A percentile compares a stretch with the other conserved stretches of the same genome.
Evolutionary conservation across 441 rosid genomes (phyloP).

Genomic region (Euphorbia schlechtendalii): DNA sequence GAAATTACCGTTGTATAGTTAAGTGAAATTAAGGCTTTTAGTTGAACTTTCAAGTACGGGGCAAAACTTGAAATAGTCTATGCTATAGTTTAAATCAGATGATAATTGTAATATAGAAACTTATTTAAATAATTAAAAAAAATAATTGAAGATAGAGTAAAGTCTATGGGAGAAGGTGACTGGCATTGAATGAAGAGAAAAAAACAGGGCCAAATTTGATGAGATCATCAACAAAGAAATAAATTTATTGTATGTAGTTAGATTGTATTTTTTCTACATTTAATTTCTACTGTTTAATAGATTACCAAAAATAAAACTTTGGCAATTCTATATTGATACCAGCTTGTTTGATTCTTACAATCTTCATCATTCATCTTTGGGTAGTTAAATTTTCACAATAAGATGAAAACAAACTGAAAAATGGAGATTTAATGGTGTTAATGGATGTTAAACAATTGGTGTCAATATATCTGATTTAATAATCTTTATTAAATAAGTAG

Average conservation of each 20-base stretch:
- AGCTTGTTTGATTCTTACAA: too few species aligned
- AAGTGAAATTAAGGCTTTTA: neutral
- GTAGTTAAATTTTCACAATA: too few species aligned
- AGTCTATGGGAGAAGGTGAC: neutral
- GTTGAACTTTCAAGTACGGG: neutral
- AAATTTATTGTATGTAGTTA: neutral
- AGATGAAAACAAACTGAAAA: too few species aligned
- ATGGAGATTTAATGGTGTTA: too few species aligned
- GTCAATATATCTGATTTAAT: too few species aligned
- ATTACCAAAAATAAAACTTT: too few species aligned
- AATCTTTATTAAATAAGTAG: too few species aligned
- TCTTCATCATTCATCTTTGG: too few species aligned
- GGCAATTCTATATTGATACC: too few species aligned
- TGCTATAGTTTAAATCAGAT: too few species aligned
- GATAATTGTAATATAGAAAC: neutral
- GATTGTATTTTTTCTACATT: neutral
- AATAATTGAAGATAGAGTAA: neutral
- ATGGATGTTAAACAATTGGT: too few species aligned
- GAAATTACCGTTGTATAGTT: neutral
- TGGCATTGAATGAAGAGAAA: conserved; percentile 3
- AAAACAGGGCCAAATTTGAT: conserved; percentile 18
- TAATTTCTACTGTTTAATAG: neutral
- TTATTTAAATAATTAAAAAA: neutral
- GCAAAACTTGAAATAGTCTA: neutral
- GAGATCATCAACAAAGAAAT: conserved; percentile 15